These are phyloP conservation scores for Naegleria gruberi DNA, from an alignment of 208 protist genomes.

Conservation along the genomic window DNA sequence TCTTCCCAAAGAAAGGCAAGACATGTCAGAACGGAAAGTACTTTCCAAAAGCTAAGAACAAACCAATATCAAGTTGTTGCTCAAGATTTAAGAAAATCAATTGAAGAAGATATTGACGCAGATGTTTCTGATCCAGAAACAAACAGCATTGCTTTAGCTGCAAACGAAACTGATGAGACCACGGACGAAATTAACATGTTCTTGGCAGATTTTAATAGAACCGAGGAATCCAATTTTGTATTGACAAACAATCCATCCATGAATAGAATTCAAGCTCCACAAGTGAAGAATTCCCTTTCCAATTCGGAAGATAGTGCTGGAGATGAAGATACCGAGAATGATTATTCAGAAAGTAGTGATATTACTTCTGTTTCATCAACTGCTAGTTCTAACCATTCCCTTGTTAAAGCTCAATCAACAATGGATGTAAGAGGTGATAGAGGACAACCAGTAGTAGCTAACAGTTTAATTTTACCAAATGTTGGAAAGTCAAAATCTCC, in stretches of 20 bases:
- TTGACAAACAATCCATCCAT: neutral
- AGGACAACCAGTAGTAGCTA: neutral
- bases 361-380: neutral
- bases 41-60: neutral
- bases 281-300: neutral
- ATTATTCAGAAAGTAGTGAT: neutral
- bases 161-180: neutral
- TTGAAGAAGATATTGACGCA: neutral
- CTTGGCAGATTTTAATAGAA: neutral
- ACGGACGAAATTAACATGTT: neutral
- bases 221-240: neutral
- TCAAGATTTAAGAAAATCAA: slow-evolving; percentile 1
- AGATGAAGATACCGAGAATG: neutral
- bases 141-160: neutral
- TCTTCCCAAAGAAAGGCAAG: neutral
- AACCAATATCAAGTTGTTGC: neutral
- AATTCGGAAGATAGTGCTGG: neutral
- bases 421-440: too few species aligned
- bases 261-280: neutral
- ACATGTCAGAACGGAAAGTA: neutral
- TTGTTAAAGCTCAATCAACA: neutral
- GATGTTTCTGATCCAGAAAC: neutral
- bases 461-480: neutral
- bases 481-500: neutral
- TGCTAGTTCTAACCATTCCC: neutral